Conservation (phyloP, 352 stramenopile species). For the Phytophthora cactorum region DNA sequence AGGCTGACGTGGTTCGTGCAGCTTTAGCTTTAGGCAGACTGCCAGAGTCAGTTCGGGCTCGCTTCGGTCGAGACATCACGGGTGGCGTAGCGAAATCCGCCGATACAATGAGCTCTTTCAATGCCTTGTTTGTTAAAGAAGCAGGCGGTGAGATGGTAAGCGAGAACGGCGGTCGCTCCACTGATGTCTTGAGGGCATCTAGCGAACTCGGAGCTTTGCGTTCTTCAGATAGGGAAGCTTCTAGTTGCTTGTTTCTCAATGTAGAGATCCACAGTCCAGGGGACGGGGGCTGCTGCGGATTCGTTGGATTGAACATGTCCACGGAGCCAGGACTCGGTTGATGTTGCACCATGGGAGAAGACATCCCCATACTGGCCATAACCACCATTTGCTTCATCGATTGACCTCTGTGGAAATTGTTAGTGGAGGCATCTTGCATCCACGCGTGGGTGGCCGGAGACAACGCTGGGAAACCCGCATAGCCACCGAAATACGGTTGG, state of each 20-base stretch:
- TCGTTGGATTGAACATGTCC: conserved; percentile 31
- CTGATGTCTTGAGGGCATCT: conserved; percentile 23
- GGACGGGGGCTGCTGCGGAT: conserved; percentile 8
- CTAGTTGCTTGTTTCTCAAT: not conserved
- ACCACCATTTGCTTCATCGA: conserved; percentile 41
- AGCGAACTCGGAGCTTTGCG: conserved; percentile 2
- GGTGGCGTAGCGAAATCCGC: conserved; percentile 24
- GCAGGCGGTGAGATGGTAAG: conserved; percentile 39
- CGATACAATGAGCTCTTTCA: conserved; percentile 51
- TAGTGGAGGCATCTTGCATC: conserved; percentile 24
- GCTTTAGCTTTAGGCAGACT: conserved; percentile 18
- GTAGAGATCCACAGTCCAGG: conserved; percentile 30
- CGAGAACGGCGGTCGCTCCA: conserved; percentile 26
- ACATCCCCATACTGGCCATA: conserved; percentile 27
- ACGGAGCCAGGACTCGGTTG: conserved; percentile 35
- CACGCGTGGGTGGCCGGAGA: conserved; percentile 17
- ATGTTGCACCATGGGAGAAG: conserved; percentile 26
- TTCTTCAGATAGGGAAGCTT: not conserved
- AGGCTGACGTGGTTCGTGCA: conserved; percentile 19
- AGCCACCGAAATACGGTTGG: conserved; percentile 11
- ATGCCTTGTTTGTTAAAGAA: conserved; percentile 34
- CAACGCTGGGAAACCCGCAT: conserved; percentile 10
- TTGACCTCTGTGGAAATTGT: conserved; percentile 29
- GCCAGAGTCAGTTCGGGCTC: conserved; percentile 8
- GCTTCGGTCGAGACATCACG: conserved; percentile 21